Evolutionary conservation across 306 rosid species (phyloP).

Genomic region (Luffa acutangula): DNA sequence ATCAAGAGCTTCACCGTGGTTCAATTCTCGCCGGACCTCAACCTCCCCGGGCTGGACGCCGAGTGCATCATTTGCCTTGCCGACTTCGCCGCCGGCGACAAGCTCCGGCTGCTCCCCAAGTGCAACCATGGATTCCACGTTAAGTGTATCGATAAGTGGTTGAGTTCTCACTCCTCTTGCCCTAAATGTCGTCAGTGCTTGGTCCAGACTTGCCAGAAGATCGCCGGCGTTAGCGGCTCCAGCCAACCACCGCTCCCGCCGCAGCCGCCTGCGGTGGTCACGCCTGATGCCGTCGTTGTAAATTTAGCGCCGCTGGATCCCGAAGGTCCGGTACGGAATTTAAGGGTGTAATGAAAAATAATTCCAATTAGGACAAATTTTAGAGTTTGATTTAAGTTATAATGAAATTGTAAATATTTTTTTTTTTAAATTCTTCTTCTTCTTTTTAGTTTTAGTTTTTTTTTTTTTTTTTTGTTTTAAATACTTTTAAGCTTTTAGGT

Average conservation of each 20-base stretch:
- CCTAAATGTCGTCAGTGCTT: conserved; percentile 86
- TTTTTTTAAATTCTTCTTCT: not conserved
- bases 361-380: not conserved
- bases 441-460: not conserved
- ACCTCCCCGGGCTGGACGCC: conserved; percentile 37
- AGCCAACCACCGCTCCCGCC: conserved; percentile 25
- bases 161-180: conserved; percentile 77
- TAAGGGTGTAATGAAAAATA: not conserved
- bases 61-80: conserved; percentile 80
- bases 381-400: not conserved
- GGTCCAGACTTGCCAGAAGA: conserved; percentile 65
- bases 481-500: not conserved
- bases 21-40: conserved; percentile 38
- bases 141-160: conserved; percentile 86
- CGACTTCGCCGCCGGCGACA: conserved; percentile 53
- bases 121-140: conserved; percentile 85
- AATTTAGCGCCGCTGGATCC: conserved; percentile 43
- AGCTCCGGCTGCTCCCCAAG: conserved; percentile 57
- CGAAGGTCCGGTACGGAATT: conserved; percentile 43
- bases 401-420: not conserved
- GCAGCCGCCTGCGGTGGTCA: not conserved
- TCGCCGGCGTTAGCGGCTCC: conserved; percentile 28
- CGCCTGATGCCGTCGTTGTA: not conserved
- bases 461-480: too few species aligned
- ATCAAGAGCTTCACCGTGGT: conserved; percentile 55